Evolutionary conservation across 495 filamentous ascomycete species (phyloP), one percentile per base, ranked within the genome.

Genomic region (Lasiosphaeriaceae sp.): DNA sequence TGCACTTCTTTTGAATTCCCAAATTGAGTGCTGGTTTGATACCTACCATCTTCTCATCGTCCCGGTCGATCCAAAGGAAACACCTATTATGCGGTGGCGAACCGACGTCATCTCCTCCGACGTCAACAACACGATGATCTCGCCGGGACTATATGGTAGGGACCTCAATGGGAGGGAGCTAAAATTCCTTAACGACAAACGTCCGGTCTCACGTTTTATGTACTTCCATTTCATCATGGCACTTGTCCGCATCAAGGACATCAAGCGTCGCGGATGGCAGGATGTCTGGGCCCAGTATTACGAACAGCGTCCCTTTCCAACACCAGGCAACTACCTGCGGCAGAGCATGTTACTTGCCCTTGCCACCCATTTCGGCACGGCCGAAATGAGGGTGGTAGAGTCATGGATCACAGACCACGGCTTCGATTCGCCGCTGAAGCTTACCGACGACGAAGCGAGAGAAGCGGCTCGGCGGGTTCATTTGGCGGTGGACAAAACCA

Each of bases 211-310:
- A 11, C 43, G 56, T 1, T 59, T 59, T 20, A 41, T 59, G 31
- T 59, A 54, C 31, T 59, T 59, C 29, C 56, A 59, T 54, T 59
- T 59, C 34, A n/a, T 59, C 23, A 54, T 59, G 56, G 44, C 56
- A 12, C 51, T 59, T 4, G 14, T 52, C 44, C 50, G 37, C 2
- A 50, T 57, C 21, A 50, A 50, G 34, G 46, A 57, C n/a, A 8
- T 45, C 5, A 23, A 45, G 31, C 46, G 22, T n/a, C 6, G 31
- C 1, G 49, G 49, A 37, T 55, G 57, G 57, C 11, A 55, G 26
- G 46, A 44, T 31, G 22, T 52, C 21, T 59, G 57, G 57, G 52
- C 57, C 29, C 47, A 31, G 2, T 59, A 59, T 19, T 55, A 59
- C 35, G 2, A 55, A n/a, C 51, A 59, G 43, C 31, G 47, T 6